Evolutionary conservation across 2,329 filamentous ascomycete species (phyloP).

Genomic region (Hypomyces rosellus): DNA sequence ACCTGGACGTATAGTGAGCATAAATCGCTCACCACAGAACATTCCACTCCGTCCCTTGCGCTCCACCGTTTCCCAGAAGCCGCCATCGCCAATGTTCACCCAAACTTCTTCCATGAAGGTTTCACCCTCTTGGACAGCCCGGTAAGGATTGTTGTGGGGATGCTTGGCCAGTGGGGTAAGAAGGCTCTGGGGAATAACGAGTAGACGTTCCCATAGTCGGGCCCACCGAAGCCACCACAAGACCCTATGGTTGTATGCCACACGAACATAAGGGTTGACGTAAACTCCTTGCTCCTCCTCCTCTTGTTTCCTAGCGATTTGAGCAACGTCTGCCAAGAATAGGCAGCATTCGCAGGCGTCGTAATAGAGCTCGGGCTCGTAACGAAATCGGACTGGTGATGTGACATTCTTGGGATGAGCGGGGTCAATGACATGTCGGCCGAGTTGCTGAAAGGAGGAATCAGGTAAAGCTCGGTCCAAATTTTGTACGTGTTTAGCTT

Average conservation of each 20-base stretch:
- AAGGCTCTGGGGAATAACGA: neutral
- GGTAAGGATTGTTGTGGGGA: neutral
- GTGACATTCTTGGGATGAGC: neutral
- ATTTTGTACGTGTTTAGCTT: neutral
- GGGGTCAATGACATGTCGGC: neutral
- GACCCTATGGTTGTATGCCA: neutral
- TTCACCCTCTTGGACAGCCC: neutral
- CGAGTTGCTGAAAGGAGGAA: neutral
- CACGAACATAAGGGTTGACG: neutral
- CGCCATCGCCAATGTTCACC: neutral
- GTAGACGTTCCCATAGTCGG: neutral
- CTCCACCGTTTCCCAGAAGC: neutral
- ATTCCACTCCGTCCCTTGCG: neutral
- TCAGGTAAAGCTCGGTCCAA: neutral
- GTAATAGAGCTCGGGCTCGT: neutral
- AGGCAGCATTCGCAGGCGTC: neutral
- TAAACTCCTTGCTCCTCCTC: neutral
- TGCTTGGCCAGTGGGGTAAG: neutral
- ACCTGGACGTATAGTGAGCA: neutral
- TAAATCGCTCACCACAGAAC: neutral
- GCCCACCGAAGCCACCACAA: neutral
- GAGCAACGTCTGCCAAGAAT: neutral
- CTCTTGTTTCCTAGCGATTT: neutral
- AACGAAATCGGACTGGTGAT: neutral
- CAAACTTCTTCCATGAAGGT: neutral